Base-by-base conservation (phyloP, 2,329 filamentous ascomycete species). In the Rhexocercosporidium sp. region DNA sequence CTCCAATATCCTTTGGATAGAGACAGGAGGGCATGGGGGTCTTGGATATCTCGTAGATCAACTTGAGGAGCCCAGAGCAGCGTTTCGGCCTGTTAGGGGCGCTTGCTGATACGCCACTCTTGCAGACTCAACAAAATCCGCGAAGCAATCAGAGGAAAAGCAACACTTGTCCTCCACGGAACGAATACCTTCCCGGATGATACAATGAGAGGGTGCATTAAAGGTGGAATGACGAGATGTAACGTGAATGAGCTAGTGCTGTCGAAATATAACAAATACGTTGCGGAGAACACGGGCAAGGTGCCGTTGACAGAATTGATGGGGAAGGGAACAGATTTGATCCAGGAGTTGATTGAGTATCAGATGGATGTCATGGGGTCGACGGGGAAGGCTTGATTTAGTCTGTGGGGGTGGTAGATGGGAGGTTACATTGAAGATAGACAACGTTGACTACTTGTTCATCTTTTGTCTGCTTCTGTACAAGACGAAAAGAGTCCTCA, bases 231-330 rank as follows among this genome's bases (percentile, higher is more conserved):
- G n/a, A 79, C 82, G 27, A 87, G 88, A 75, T 78, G 87, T 67
- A 89, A 88, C 68, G 84, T 88, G 1, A 88, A 89, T 70, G 86
- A 86, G 73, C 71, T 87, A 18, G 79, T 88, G 8, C 73, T 87
- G n/a, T 81, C 85, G 59, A 81, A 80, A 14, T 85, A 84, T 60
- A 79, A 82, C n/a, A 78, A 78, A 37, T 78, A 81, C 66, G 67
- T 85, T 29, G 75, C 77, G 54, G 74, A 79, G 54, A 78, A 81
- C 49, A 80, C 79, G 8, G 75, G 78, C 60, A 76, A 75, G 63
- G 60, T 74, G 73, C 68, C 73, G 3, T 64, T 78, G 64, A 79
- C 77, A 20, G 73, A 77, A 66, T 70, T 82, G 71, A 82, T 82
- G 72, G 80, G 81, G n/a, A 76, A 79, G 69, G 81, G 81, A 1